Conservation (phyloP, 1,139 yeast genomes). For the Waltiozyma sp. region DNA sequence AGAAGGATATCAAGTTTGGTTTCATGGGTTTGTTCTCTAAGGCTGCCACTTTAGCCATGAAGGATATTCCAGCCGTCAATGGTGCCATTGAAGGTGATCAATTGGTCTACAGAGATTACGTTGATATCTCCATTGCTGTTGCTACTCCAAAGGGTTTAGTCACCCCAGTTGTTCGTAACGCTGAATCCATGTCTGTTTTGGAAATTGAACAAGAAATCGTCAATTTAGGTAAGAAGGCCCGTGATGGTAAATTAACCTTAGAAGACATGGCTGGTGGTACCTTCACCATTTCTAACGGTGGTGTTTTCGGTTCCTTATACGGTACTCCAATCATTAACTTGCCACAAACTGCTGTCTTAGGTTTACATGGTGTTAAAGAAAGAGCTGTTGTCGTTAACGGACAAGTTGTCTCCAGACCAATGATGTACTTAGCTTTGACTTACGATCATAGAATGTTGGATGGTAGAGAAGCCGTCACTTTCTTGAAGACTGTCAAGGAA, state of each 20-base stretch:
- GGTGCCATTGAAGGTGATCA: constrained; percentile 95
- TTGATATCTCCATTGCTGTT: constrained; percentile 92
- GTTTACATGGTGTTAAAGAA: constrained; percentile 95
- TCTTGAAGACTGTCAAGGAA: constrained; percentile 92
- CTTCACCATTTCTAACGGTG: constrained; percentile 97
- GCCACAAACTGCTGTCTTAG: constrained; percentile 98
- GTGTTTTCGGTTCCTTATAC: constrained; percentile 94
- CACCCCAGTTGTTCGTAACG: constrained; percentile 96
- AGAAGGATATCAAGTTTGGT: constrained; percentile 90
- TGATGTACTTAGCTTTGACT: constrained; percentile 98
- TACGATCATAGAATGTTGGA: constrained; percentile 97
- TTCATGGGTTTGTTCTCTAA: constrained; percentile 98
- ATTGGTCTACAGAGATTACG: constrained; percentile 91
- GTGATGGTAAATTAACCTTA: constrained; percentile 90
- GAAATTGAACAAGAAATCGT: constrained; percentile 86
- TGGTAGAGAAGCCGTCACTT: constrained; percentile 98
- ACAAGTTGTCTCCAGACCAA: constrained; percentile 93
- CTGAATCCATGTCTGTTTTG: constrained; percentile 79
- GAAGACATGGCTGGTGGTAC: constrained; percentile 99
- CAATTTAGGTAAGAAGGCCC: constrained; percentile 80
- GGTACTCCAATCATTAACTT: constrained; percentile 98
- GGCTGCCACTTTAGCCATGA: constrained; percentile 88
- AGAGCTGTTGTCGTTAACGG: constrained; percentile 97
- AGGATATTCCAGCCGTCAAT: constrained; percentile 90
- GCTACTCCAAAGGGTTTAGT: constrained; percentile 99